Base-by-base conservation (phyloP, 371 early-diverging fungal genomes). In the Mortierella sp. region DNA sequence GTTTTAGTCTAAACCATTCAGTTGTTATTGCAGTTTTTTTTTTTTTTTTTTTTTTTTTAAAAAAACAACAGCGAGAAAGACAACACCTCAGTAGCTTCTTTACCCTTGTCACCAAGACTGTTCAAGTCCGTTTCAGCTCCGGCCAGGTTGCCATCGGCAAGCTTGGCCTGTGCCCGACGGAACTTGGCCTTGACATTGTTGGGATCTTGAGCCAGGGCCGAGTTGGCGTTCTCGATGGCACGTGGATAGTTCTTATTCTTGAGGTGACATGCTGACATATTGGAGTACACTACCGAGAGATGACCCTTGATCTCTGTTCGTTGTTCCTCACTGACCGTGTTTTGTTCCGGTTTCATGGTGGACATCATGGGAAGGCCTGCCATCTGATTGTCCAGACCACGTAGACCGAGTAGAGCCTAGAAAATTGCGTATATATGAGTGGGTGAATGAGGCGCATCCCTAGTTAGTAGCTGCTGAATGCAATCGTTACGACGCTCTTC, bases 91-190 rank as follows among this genome's bases (percentile, higher is more conserved):
- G 26, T 47, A 60, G 12, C 1, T 19, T 2, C 30, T 28, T 52
- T 72, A 79, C 79, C 79, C 29, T 70, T 74, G 30, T 68, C 70
- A 16, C 69, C 73, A 57, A 83, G 64, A 53, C 68, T 63, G 16
- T 47, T 51, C 51, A 84, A 64, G 60, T 84, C 83, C 21, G 74
- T 66, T 43, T 79, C 70, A 9, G 84, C 84, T 19, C 75, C 72
- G 6, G 75, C 75, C 23, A 81, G 53, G 57, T 84, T 83, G 4
- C 82, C 83, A 9, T 82, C 80, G 7, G 29, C 56, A n/a, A 83
- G 66, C 45, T 83, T 81, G 16, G 84, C 84, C 56, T 84, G 84
- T n/a, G 82, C 84, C 15, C 83, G 76, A 53, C 84, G 75, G 60
- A 83, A 84, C 57, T 73, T 74, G 26, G 84, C 84, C 66, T 84